Conservation (phyloP, 1,284 basidiomycete species). For the Puccinia triticina region DNA sequence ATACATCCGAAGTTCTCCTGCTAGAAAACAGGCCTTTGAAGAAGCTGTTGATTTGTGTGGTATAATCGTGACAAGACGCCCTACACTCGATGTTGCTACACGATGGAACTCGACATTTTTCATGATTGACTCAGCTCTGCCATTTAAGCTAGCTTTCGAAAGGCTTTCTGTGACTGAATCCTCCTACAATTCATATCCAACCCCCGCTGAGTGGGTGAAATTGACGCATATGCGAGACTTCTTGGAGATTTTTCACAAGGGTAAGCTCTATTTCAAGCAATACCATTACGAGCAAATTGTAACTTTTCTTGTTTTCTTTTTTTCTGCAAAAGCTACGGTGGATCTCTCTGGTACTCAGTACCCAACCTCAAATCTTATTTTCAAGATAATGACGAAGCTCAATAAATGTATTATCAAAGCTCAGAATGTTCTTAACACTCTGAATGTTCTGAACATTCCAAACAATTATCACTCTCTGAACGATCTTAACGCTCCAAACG, state of each 20-base stretch:
- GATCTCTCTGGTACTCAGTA: neutral
- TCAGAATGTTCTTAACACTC: neutral
- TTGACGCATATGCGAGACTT: neutral
- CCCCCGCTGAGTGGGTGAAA: neutral
- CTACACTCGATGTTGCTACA: too few species aligned
- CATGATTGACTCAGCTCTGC: neutral
- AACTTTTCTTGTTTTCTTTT: too few species aligned
- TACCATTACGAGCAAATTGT: too few species aligned
- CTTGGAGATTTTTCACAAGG: too few species aligned
- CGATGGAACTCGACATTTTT: too few species aligned
- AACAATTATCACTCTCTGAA: too few species aligned
- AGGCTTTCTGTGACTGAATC: neutral
- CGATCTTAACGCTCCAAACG: too few species aligned
- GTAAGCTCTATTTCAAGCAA: neutral
- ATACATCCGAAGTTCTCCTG: neutral
- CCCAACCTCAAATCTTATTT: neutral
- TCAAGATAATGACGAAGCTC: neutral
- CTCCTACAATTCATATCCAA: neutral
- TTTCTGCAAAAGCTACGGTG: neutral
- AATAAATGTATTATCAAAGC: neutral
- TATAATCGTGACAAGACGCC: too few species aligned
- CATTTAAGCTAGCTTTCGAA: neutral
- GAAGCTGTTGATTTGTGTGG: too few species aligned
- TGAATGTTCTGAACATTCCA: too few species aligned
- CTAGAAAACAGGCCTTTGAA: too few species aligned